These are phyloP conservation scores for Stemphylium beticola DNA, from an alignment of 2,329 filamentous ascomycete species.

Conservation along the genomic window DNA sequence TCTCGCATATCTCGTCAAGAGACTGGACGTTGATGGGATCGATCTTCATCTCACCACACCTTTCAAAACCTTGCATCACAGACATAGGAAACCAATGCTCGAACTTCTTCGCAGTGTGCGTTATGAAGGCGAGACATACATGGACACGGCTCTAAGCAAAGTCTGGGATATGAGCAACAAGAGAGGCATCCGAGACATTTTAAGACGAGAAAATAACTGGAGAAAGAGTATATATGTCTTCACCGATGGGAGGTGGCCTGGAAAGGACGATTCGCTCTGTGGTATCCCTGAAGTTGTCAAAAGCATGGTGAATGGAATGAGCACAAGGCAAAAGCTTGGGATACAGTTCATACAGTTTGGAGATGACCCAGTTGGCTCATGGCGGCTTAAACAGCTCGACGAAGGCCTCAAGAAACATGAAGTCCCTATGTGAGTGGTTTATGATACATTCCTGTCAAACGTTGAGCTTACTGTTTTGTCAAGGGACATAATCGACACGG, in stretches of 20 bases:
- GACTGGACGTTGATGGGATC: constrained; percentile 24
- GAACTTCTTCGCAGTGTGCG: neutral
- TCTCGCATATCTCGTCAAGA: constrained; percentile 22
- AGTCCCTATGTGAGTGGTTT: neutral
- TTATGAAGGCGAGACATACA: constrained; percentile 3
- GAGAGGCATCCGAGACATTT: neutral
- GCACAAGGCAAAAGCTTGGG: constrained; percentile 9
- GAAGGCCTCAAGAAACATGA: constrained; percentile 1
- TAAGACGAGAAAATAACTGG: too few species aligned
- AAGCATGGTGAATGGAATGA: neutral
- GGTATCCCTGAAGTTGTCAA: constrained; percentile 7
- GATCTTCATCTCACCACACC: constrained; percentile 23
- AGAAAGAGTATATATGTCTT: constrained; percentile 15
- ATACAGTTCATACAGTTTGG: constrained; percentile 36
- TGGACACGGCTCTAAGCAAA: constrained; percentile 1
- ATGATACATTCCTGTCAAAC: too few species aligned
- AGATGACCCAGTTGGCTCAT: constrained; percentile 8
- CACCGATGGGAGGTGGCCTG: constrained; percentile 28
- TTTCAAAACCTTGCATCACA: neutral
- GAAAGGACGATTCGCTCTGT: neutral
- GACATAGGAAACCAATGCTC: constrained; percentile 2
- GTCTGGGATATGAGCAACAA: neutral
- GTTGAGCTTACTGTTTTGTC: too few species aligned
- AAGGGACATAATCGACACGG: constrained; percentile 26
- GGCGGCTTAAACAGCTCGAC: constrained; percentile 22